Base-by-base conservation (phyloP, 179 eudicot species). In the Amaranthus tricolor region DNA sequence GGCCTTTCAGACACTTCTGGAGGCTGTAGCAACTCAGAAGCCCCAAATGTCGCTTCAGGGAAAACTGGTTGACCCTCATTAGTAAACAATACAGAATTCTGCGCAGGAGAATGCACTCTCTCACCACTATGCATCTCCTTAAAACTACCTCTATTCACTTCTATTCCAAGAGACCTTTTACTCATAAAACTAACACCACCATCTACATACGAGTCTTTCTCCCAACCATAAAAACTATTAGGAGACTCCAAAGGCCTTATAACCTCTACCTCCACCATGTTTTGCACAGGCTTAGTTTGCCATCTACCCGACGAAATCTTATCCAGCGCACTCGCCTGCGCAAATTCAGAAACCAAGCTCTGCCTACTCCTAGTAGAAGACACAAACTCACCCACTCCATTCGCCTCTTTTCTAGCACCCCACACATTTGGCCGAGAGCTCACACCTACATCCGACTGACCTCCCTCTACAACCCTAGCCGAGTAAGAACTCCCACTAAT, bases 251-350 rank as follows among this genome's bases (percentile, higher is more conserved):
- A 75, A 24, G 75, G 85, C 76, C 84, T 83, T 72, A 90, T 81
- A 24, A 82, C 86, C 85, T 90, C 96, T 49, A 85, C 78, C 84
- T 93, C 94, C 24, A 77, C 83, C 55, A 14, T 93, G 54, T 87
- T 83, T 79, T 82, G 80, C 74, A 81, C 61, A 3, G 85, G 81
- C 82, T 85, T 93, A 17, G 93, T 89, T 64, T 86, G 94, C 99
- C 99, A 95, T 72, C 97, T 84, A 43, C 99, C 97, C 5, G 99
- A 92, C 7, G 97, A 88, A 48, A 95, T 89, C 86, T 95, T 87
- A 31, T 95, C 99, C 31, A 95, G 84, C 1, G 97, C 98, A 81
- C 98, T 94, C 9, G 97, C 97, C 80, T 89, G 96, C 19, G 96
- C 91, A 81, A 94, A 81, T 86, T 94, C 92, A 0, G 86, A 68